Evolutionary conservation across 2,329 filamentous ascomycete genomes (phyloP).

Genomic region (Fonsecaea multimorphosa): DNA sequence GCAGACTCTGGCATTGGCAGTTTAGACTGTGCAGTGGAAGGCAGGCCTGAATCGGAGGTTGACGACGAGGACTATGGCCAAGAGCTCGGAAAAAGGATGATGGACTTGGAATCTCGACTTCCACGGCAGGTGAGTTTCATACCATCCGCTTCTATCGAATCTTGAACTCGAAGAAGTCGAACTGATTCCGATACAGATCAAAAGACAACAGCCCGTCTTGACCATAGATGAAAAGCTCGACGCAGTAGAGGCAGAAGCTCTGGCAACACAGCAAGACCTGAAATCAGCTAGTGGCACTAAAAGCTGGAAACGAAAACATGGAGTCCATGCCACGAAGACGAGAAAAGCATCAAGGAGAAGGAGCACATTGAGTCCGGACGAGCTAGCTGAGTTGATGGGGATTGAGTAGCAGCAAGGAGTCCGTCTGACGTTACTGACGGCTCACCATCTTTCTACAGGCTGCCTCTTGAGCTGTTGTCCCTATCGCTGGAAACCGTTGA

Average conservation of each 20-base stretch:
- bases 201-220: constrained; percentile 40
- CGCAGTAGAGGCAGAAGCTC: constrained; percentile 51
- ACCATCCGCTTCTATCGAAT: neutral
- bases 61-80: constrained; percentile 28
- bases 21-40: constrained; percentile 16
- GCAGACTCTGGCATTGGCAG: constrained; percentile 21
- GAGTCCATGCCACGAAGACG: constrained; percentile 3
- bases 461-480: neutral
- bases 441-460: neutral
- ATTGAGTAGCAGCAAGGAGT: constrained; percentile 21
- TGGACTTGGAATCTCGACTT: constrained; percentile 15
- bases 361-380: constrained; percentile 54
- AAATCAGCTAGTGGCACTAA: constrained; percentile 22
- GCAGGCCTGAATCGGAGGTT: constrained; percentile 14
- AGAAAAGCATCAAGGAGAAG: constrained; percentile 42
- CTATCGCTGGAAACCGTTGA: neutral
- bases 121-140: constrained; percentile 23
- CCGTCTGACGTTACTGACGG: neutral
- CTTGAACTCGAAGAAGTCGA: neutral
- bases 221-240: constrained; percentile 53
- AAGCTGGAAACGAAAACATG: constrained; percentile 29
- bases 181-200: constrained; percentile 32
- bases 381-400: constrained; percentile 45
- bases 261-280: constrained; percentile 44
- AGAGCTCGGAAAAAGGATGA: constrained; percentile 42